Evolutionary conservation across 208 protist species (phyloP).

Genomic region (Crithidia expoeki): DNA sequence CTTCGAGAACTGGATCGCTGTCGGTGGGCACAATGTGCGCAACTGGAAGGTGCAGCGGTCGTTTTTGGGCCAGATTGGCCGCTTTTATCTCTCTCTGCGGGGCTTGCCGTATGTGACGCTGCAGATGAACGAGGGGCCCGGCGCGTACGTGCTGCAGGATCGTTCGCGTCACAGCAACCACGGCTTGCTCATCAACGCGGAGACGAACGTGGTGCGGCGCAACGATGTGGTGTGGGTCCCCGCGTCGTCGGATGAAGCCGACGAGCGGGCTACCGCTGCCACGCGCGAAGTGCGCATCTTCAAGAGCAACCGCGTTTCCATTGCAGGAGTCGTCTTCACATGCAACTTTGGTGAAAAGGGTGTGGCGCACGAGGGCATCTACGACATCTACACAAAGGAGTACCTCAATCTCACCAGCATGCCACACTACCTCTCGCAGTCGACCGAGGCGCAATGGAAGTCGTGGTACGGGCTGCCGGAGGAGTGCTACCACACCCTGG

Average conservation of each 20-base stretch:
- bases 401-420: slow-evolving; percentile 37
- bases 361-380: slow-evolving; percentile 61
- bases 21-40: slow-evolving; percentile 87
- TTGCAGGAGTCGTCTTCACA: slow-evolving; percentile 84
- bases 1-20: slow-evolving; percentile 82
- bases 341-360: slow-evolving; percentile 67
- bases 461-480: slow-evolving; percentile 73
- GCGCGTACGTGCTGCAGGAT: slow-evolving; percentile 83
- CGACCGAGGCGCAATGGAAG: slow-evolving; percentile 51
- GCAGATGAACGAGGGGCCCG: slow-evolving; percentile 84
- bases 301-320: slow-evolving; percentile 81
- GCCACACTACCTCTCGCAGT: slow-evolving; percentile 57
- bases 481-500: slow-evolving; percentile 65
- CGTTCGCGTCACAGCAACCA: slow-evolving; percentile 71
- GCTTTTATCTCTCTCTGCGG: slow-evolving; percentile 73
- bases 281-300: slow-evolving; percentile 65
- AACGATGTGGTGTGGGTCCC: slow-evolving; percentile 86
- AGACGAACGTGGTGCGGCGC: slow-evolving; percentile 64
- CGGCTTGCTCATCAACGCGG: slow-evolving; percentile 70
- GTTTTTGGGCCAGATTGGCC: slow-evolving; percentile 77
- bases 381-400: slow-evolving; percentile 54
- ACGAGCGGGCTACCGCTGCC: slow-evolving; percentile 32
- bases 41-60: slow-evolving; percentile 75
- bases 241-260: slow-evolving; percentile 29
- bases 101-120: slow-evolving; percentile 73